These are phyloP conservation scores for Vitis labrusca DNA, from an alignment of 164 flowering plant species.

Conservation along the genomic window DNA sequence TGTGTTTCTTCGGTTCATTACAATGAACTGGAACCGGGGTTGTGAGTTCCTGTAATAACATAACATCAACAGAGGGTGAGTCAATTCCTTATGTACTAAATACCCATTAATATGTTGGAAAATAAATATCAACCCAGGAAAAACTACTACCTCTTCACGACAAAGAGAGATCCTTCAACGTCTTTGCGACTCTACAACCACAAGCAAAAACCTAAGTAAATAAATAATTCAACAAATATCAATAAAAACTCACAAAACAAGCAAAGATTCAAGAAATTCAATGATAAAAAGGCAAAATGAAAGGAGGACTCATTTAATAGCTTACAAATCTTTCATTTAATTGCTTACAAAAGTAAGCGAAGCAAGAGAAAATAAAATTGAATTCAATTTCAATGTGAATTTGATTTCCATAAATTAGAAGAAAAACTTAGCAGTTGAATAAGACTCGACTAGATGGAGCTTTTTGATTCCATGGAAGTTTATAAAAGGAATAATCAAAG, in stretches of 20 bases:
- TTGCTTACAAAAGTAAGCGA: no score
- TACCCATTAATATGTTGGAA: neutral
- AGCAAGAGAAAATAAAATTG: no score
- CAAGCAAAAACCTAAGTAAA: neutral
- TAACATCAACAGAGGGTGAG: neutral
- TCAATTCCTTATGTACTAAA: neutral
- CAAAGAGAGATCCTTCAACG: constrained; percentile 95
- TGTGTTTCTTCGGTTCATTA: constrained; percentile 90
- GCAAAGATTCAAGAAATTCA: neutral
- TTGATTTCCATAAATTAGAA: no score
- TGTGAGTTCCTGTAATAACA: constrained; percentile 65
- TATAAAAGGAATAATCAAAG: no score
- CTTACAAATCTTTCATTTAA: no score
- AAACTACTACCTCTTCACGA: constrained; percentile 75
- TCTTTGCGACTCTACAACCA: constrained; percentile 88
- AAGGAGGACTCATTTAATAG: no score
- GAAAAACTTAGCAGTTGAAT: no score
- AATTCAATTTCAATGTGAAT: no score
- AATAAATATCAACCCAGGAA: neutral
- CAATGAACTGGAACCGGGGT: constrained; percentile 95
- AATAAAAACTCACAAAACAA: constrained; percentile 4
- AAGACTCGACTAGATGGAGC: no score
- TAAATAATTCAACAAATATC: neutral
- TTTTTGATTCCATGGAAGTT: no score
- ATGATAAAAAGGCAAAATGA: neutral